These are phyloP conservation scores for Pseudogymnoascus destructans DNA, from an alignment of 2,329 filamentous ascomycete species.

Conservation along the genomic window DNA sequence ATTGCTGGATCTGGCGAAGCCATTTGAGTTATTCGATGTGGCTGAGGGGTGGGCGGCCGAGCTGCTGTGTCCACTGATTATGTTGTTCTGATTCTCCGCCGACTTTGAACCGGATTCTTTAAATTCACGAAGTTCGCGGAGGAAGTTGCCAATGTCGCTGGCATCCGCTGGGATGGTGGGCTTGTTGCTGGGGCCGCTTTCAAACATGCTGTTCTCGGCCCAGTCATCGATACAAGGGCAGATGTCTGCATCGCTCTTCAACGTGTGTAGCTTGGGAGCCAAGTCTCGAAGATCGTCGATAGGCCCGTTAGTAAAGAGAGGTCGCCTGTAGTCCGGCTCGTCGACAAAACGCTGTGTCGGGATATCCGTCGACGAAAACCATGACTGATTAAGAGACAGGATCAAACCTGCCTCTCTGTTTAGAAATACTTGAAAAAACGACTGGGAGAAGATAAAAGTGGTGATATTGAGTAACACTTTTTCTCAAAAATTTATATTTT, in stretches of 20 bases:
- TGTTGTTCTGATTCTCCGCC: background rate
- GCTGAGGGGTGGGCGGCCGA: background rate
- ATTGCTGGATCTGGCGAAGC: background rate
- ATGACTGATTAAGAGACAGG: background rate
- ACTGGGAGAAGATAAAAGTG: background rate
- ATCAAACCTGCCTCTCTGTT: background rate
- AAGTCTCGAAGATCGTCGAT: background rate
- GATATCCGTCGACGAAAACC: background rate
- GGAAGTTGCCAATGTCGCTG: background rate
- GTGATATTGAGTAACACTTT: background rate
- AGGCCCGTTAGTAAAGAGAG: background rate
- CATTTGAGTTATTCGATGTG: background rate
- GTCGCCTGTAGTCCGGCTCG: background rate
- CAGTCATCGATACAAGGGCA: background rate
- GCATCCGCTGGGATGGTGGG: background rate
- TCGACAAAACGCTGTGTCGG: background rate
- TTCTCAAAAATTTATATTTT: background rate
- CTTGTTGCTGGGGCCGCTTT: background rate
- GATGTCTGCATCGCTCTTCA: background rate
- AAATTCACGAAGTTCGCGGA: background rate
- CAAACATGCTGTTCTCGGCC: background rate
- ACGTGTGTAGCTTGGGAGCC: background rate
- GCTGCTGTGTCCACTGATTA: background rate
- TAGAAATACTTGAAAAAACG: background rate
- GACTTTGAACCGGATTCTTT: background rate